Evolutionary conservation across 768 basidiomycete species (phyloP).

Genomic region (Coprinellus micaceus): DNA sequence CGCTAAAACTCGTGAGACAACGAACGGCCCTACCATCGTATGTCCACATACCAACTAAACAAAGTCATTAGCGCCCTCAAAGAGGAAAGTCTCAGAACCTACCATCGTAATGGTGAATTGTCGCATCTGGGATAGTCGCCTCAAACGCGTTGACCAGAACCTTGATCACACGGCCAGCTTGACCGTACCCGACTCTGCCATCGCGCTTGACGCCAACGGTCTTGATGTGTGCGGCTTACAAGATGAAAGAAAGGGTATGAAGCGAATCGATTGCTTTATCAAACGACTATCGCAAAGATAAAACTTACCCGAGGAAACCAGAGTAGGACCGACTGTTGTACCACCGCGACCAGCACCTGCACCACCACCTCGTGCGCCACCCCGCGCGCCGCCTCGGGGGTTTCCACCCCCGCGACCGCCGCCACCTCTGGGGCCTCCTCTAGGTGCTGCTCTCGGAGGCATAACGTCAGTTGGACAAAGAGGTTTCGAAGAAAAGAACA

Average conservation of each 20-base stretch:
- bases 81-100: conserved; percentile 17
- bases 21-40: not conserved
- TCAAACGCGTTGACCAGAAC: conserved; percentile 56
- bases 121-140: conserved; percentile 50
- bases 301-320: not conserved
- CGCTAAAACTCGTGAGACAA: conserved; percentile 30
- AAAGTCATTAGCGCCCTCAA: not conserved
- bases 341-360: conserved; percentile 1
- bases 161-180: conserved; percentile 22
- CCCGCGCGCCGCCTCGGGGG: conserved; percentile 4
- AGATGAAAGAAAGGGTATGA: not conserved
- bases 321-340: not conserved
- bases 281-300: not conserved
- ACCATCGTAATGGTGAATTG: conserved; percentile 81
- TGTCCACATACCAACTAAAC: conserved; percentile 38
- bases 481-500: not conserved
- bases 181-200: conserved; percentile 26
- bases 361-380: not conserved
- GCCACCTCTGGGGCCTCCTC: conserved; percentile 4
- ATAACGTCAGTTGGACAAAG: not conserved
- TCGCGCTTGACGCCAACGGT: conserved; percentile 33
- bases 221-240: conserved; percentile 17
- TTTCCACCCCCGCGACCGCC: not conserved
- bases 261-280: not conserved
- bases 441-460: not conserved